Evolutionary conservation across 768 basidiomycete species (phyloP).

Genomic region (Leucosporidium creatinivorum): DNA sequence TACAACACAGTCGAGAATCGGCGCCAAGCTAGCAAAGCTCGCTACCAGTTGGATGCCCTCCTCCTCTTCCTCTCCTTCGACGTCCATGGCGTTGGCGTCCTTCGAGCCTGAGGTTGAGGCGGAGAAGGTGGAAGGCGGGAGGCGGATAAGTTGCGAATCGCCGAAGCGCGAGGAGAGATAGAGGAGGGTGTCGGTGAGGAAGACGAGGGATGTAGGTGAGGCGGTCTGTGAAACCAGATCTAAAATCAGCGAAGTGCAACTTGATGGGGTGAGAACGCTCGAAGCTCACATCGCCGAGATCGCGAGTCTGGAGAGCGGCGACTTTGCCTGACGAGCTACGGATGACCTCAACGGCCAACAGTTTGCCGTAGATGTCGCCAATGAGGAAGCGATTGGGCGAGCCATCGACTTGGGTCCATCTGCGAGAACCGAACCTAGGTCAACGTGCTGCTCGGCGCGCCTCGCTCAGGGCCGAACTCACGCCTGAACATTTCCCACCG

Average conservation of each 20-base stretch:
- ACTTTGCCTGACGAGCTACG: neutral
- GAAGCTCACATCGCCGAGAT: slow-evolving; percentile 63
- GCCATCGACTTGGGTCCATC: neutral
- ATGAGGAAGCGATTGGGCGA: slow-evolving; percentile 20
- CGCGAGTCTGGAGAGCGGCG: slow-evolving; percentile 45
- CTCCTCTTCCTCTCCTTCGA: neutral
- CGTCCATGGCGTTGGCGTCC: slow-evolving; percentile 9
- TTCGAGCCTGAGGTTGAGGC: neutral
- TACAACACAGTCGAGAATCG: slow-evolving; percentile 70
- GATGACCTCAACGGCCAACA: slow-evolving; percentile 8
- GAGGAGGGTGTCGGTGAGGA: slow-evolving; percentile 60
- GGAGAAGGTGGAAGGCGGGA: slow-evolving; percentile 42
- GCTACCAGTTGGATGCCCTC: slow-evolving; percentile 55
- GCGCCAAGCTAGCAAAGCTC: slow-evolving; percentile 67
- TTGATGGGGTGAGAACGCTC: too few relatives aligned
- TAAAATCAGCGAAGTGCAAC: slow-evolving; percentile 13
- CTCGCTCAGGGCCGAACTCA: slow-evolving; percentile 1
- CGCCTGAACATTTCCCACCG: slow-evolving; percentile 27
- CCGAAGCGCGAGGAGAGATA: slow-evolving; percentile 77
- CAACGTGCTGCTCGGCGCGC: neutral
- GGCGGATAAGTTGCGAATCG: slow-evolving; percentile 66
- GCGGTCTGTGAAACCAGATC: slow-evolving; percentile 51
- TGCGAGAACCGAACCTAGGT: neutral
- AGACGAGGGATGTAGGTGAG: slow-evolving; percentile 61
- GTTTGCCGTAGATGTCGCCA: slow-evolving; percentile 32